Evolutionary conservation across 371 early-diverging fungal genomes (phyloP).

Genomic region (Chytridium lagenaria): DNA sequence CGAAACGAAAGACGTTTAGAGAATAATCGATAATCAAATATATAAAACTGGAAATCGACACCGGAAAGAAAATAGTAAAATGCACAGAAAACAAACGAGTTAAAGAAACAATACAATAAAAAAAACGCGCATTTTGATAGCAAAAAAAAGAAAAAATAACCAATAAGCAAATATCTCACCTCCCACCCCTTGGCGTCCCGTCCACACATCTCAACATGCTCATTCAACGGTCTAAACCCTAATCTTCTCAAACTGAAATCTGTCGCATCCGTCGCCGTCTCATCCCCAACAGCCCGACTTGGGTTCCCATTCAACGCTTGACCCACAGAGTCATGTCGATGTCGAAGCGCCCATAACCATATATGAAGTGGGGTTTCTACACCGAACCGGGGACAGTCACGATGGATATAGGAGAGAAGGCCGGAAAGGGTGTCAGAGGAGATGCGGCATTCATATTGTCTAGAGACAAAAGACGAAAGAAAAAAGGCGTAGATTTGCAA

Average conservation of each 20-base stretch:
- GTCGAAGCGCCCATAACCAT: conserved; percentile 21
- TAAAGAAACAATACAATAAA: not conserved
- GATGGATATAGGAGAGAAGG: not conserved
- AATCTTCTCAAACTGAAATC: conserved; percentile 21
- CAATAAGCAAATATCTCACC: not conserved
- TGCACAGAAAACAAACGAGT: not conserved
- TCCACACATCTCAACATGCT: conserved; percentile 12
- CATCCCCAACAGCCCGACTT: not conserved
- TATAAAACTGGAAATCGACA: not conserved
- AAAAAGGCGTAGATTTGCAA: not conserved
- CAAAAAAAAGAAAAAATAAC: not conserved
- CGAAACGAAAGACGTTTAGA: not conserved
- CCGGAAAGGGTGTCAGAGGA: conserved; percentile 17
- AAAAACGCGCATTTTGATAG: not conserved
- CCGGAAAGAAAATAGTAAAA: not conserved
- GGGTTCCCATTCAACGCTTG: conserved; percentile 16
- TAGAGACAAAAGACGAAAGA: too few relatives aligned
- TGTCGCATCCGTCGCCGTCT: conserved; percentile 22
- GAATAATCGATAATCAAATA: not conserved
- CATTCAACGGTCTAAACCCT: conserved; percentile 15
- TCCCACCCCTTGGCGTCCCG: not conserved
- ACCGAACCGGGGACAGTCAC: not conserved
- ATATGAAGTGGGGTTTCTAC: not conserved
- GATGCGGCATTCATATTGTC: conserved; percentile 22
- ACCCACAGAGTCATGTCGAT: conserved; percentile 6